Base-by-base conservation (phyloP, 2,329 filamentous ascomycete species). In the Phaeosphaeriaceae sp. region DNA sequence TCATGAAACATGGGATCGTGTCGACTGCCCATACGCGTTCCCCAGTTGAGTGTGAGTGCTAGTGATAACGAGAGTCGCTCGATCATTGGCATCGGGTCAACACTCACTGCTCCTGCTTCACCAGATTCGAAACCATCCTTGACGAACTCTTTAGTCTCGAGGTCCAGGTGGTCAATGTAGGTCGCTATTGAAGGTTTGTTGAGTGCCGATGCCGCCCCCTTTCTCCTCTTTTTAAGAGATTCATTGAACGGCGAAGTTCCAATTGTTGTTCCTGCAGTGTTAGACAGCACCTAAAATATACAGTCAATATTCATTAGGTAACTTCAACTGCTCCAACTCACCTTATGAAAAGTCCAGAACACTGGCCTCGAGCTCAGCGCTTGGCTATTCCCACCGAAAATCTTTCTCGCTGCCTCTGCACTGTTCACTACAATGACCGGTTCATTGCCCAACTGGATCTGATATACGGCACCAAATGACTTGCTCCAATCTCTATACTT, bases 21-120 rank as follows among this genome's bases (percentile, higher is more conserved):
- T 46, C 85, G 79, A 13, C 79, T 83, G 11, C 76, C 77, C 68
- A 88, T 80, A 0, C 86, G 79, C 0, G 81, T 80, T 0, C 86
- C 86, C 84, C 84, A 88, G 63, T 88, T 88, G 13, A 88, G 72
- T 0, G 85, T 88, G 20, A 88, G 67, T 0, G 83, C 80, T 3
- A 88, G 74, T n/a, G 81, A 85, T 3, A 88, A 71, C 11, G 79
- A 82, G 0, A 88, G 76, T 0, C 85, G 81, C 60, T 87, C 85
- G 37, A 88, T 87, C 81, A 87, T 85, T 0, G 85, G 83, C 83
- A 87, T 84, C 0, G 85, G 84, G 47, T 88, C 83, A 0, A 87
- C 79, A 0, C 82, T 76, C 1, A 72, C 72, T 1, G 71, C 70
- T 0, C 86, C 86, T 1, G 75, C 77, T 6, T 80, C 72, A 3